phyloP scores from a whole-genome alignment of 441 rosid genomes.

The Theobroma grandiflorum region DNA sequence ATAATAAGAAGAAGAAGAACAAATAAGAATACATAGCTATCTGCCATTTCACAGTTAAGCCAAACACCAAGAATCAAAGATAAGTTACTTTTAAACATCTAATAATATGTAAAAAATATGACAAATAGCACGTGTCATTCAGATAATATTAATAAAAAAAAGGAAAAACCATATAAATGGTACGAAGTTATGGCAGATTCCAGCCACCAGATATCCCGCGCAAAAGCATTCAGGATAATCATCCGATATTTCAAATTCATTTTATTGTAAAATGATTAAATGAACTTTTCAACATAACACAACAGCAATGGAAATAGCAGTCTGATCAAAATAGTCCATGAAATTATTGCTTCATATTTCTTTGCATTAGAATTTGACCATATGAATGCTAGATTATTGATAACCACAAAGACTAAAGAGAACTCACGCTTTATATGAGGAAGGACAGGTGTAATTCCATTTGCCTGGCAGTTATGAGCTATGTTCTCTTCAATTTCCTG shows the following conservation, averaged over 20 bases:
- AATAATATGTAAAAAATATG: neutral
- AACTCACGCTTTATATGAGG: slow-evolving; percentile 88
- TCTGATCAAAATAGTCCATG: too few species aligned
- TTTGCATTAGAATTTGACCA: neutral
- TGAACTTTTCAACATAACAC: too few species aligned
- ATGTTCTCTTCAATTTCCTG: slow-evolving; percentile 91
- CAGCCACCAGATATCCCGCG: too few species aligned
- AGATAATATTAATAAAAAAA: too few species aligned
- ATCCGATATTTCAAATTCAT: too few species aligned
- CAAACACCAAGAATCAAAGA: slow-evolving; percentile 10
- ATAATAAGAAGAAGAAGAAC: neutral
- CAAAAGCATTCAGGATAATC: too few species aligned
- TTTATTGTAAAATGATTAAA: too few species aligned
- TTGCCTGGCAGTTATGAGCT: slow-evolving; percentile 75
- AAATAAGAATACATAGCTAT: neutral
- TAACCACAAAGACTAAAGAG: neutral
- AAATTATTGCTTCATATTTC: neutral
- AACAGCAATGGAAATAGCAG: neutral
- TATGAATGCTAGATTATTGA: neutral
- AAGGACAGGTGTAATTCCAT: slow-evolving; percentile 70
- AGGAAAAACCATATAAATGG: too few species aligned
- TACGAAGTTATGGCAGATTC: too few species aligned
- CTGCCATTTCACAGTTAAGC: neutral
- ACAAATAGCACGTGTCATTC: neutral
- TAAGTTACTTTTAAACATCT: slow-evolving; percentile 11